A percentile compares a stretch with the other conserved stretches of the same genome.
Evolutionary conservation across 345 rosid genomes (phyloP).

Genomic region (Noccaea caerulescens): DNA sequence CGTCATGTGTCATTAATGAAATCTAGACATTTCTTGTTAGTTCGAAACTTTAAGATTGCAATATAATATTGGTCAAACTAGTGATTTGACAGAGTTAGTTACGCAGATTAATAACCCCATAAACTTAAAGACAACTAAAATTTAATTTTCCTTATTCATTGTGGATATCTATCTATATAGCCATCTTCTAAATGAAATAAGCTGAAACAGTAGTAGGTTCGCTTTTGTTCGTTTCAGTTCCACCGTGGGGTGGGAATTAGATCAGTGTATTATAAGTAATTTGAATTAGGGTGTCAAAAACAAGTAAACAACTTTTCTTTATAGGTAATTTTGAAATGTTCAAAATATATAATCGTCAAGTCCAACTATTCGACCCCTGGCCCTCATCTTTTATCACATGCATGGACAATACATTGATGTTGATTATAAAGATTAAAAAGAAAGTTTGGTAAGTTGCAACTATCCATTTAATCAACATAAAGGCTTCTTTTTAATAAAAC

Average conservation of each 20-base stretch:
- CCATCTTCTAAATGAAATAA: not conserved
- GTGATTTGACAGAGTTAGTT: not conserved
- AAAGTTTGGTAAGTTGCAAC: conserved; percentile 47
- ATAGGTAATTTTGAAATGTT: conserved; percentile 3
- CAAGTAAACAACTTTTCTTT: not conserved
- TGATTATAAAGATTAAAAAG: conserved; percentile 31
- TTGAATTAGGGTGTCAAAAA: conserved; percentile 15
- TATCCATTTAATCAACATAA: conserved; percentile 41
- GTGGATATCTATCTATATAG: not conserved
- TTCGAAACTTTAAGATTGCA: not conserved
- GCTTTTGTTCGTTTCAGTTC: conserved; percentile 7
- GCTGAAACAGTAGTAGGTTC: not conserved
- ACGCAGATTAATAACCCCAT: no score
- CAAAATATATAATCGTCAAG: conserved; percentile 30
- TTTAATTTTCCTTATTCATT: no score
- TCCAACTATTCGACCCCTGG: conserved; percentile 13
- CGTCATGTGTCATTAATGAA: not conserved
- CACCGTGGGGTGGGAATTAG: not conserved
- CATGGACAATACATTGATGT: conserved; percentile 40
- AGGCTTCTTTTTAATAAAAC: conserved; percentile 16
- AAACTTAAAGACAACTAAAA: no score
- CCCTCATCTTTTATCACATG: conserved; percentile 27
- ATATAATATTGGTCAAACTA: not conserved
- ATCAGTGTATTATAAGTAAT: no score
- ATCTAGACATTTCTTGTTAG: not conserved